Percentiles rank a stretch among this genome's conserved stretches.
phyloP scores from a whole-genome alignment of 2,329 filamentous ascomycete species.

The Neoascochyta sp. region DNA sequence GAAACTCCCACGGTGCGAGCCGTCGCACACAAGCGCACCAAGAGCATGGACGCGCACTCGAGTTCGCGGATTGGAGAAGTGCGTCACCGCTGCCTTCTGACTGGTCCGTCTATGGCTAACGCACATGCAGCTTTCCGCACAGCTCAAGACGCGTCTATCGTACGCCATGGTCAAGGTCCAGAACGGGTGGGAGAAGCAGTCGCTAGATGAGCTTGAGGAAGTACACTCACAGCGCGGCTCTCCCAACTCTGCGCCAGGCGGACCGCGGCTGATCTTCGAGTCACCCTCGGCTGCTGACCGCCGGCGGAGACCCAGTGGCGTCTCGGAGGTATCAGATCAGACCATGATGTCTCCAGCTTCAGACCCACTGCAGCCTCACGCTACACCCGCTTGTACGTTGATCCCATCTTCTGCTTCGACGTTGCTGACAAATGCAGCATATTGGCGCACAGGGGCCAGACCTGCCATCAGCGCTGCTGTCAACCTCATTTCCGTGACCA shows the following conservation, averaged over 20 bases:
- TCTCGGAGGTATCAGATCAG: conserved; percentile 36
- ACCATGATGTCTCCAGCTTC: conserved; percentile 34
- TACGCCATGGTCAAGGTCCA: conserved; percentile 92
- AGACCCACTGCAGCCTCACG: conserved; percentile 21
- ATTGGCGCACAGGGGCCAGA: conserved; percentile 26
- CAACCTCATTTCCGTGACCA: conserved; percentile 28
- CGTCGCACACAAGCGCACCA: conserved; percentile 64
- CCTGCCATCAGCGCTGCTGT: conserved; percentile 26
- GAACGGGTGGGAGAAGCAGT: conserved; percentile 78
- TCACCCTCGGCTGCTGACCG: conserved; percentile 27
- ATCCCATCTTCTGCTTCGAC: background rate
- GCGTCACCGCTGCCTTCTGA: conserved; percentile 33
- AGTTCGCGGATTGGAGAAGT: conserved; percentile 74
- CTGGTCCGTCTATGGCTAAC: conserved; percentile 20
- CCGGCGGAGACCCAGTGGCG: conserved; percentile 33
- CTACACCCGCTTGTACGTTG: conserved; percentile 22
- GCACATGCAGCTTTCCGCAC: conserved; percentile 62
- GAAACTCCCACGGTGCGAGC: conserved; percentile 13
- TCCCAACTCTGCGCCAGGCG: conserved; percentile 57
- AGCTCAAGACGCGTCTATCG: conserved; percentile 77
- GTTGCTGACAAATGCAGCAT: conserved; percentile 16
- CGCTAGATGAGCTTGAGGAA: conserved; percentile 73
- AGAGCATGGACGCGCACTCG: conserved; percentile 63
- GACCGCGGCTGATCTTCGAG: conserved; percentile 27
- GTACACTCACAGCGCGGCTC: conserved; percentile 67